Evolutionary conservation across 2,329 filamentous ascomycete genomes (phyloP).

Genomic region (Exophiala sp.): DNA sequence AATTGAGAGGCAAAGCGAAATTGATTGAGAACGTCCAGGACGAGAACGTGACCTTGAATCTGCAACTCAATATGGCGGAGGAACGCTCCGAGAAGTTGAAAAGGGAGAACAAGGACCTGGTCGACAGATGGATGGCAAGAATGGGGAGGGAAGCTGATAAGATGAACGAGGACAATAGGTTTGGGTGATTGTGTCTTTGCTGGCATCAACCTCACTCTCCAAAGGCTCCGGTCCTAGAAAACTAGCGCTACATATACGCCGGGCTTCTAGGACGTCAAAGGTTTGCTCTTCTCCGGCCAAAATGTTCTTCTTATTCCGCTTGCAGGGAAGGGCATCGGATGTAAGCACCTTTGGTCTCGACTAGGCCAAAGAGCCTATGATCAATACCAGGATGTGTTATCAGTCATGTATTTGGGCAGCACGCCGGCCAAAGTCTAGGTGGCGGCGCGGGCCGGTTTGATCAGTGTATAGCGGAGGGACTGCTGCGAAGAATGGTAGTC

Average conservation of each 20-base stretch:
- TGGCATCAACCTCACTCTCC: background rate
- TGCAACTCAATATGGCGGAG: slow-evolving; percentile 83
- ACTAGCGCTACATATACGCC: background rate
- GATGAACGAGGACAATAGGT: slow-evolving; percentile 62
- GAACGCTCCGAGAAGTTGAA: slow-evolving; percentile 65
- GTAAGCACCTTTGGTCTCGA: too few species aligned
- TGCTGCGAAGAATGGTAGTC: background rate
- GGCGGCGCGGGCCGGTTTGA: background rate
- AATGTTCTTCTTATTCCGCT: background rate
- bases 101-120: slow-evolving; percentile 79
- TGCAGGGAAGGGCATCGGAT: background rate
- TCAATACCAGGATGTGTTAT: too few species aligned
- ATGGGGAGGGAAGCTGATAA: slow-evolving; percentile 80
- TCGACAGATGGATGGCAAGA: slow-evolving; percentile 84
- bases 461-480: too few species aligned
- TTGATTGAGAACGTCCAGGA: slow-evolving; percentile 85
- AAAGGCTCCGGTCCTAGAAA: background rate
- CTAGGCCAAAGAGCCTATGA: too few species aligned
- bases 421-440: too few species aligned
- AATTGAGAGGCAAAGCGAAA: slow-evolving; percentile 75
- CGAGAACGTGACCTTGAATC: slow-evolving; percentile 78
- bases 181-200: slow-evolving; percentile 15
- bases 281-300: background rate
- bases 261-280: background rate
- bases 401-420: too few species aligned